Base-by-base conservation (phyloP, 768 basidiomycete species). In the Psilocybe cubensis region DNA sequence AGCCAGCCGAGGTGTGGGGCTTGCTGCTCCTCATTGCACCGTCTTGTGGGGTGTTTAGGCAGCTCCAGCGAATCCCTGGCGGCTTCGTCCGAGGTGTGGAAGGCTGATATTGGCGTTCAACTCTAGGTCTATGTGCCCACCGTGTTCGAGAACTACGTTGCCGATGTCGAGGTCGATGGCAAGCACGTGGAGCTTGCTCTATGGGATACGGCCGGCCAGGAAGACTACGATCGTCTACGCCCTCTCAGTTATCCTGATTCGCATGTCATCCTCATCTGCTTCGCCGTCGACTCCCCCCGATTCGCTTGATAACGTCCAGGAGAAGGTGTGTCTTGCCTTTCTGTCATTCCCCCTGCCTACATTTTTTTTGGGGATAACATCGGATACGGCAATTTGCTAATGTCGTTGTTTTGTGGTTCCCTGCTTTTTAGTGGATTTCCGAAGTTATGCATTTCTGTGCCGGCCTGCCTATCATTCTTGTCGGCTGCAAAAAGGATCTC, bases 131-230 rank as follows among this genome's bases (percentile, higher is more conserved):
- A 98, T 72, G 95, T 98, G 61, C 97, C 97, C 48, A 99, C 97
- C 57, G 97, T 99, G 50, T 99, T 98, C 66, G 97, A 99, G 83
- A 98, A 98, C 86, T 97, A 98, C 74, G 96, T 97, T 54, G 96
- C 96, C 65, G 96, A 98, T 74, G 95, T 98, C 48, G 94, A 98
- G 74, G 96, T 98, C 60, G 96, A 98, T 69, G 93, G 93, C 65
- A 98, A 96, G 80, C 93, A 96, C 71, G 96, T 98, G 66, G 97
- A 99, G 77, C 83, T 99, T 68, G 96, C 97, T 25, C 79, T 99
- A 67, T 98, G 97, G 97, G 97, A 98, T 96, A 98, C 97, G 51
- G 96, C 97, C 29, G 97, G 97, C 52, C 96, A 98, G 75, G 96
- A 98, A 77, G 97, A 98, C 74, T 98, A 98, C 75, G 97, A 98